phyloP scores from a whole-genome alignment of 148 eudicot genomes.

The Chenopodium berlandieri region DNA sequence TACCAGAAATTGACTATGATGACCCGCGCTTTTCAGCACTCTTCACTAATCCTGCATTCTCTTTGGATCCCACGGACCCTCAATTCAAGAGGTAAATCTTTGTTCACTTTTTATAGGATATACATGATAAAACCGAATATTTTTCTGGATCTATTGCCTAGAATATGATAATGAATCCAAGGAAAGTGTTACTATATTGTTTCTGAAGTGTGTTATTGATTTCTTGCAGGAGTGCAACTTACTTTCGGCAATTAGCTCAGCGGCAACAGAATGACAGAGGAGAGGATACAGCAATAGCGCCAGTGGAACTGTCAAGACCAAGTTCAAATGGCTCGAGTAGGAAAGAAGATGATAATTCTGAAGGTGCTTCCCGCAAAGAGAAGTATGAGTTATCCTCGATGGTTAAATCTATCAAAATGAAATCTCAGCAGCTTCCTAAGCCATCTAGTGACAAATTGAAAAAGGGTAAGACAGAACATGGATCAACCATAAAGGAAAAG shows the following conservation, averaged over 20 bases:
- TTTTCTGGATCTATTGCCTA: background rate
- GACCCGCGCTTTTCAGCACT: conserved; percentile 81
- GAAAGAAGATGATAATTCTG: conserved; percentile 19
- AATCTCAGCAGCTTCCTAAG: conserved; percentile 51
- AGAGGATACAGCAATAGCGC: conserved; percentile 24
- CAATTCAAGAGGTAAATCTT: conserved; percentile 70
- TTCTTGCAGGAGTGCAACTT: conserved; percentile 75
- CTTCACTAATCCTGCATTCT: conserved; percentile 57
- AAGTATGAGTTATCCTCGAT: conserved; percentile 62
- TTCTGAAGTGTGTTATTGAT: conserved; percentile 17
- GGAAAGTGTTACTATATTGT: background rate
- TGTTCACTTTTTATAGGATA: background rate
- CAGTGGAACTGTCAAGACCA: conserved; percentile 6
- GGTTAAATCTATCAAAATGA: conserved; percentile 78
- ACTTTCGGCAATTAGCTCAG: conserved; percentile 64
- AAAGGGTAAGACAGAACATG: conserved; percentile 13
- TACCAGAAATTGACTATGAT: conserved; percentile 59
- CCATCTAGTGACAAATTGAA: conserved; percentile 33
- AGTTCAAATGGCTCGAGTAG: conserved; percentile 15
- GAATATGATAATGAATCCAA: background rate
- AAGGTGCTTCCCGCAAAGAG: conserved; percentile 35
- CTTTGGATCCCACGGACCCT: conserved; percentile 96
- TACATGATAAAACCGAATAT: background rate
- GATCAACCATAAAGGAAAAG: conserved; percentile 22
- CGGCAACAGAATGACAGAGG: conserved; percentile 39